phyloP scores from a whole-genome alignment of 2,329 filamentous ascomycete species.

The Aspergillus calidoustus region DNA sequence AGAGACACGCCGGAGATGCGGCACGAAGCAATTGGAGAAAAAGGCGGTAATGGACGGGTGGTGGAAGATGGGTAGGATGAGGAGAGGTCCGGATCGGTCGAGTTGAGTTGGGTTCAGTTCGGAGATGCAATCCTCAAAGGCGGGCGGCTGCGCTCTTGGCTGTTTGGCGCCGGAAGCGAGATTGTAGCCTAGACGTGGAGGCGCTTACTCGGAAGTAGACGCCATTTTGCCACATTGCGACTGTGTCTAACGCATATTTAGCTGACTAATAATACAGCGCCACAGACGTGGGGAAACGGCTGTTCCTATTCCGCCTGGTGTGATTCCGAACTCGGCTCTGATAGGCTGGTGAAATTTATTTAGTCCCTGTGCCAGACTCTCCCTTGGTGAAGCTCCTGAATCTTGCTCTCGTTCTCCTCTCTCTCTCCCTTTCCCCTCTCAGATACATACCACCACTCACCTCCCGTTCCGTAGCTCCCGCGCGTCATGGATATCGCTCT shows the following conservation, averaged over 20 bases:
- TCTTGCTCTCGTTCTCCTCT: not conserved
- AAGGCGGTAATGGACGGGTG: constrained; percentile 5
- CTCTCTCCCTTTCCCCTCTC: constrained; percentile 1
- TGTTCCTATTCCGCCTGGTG: constrained; percentile 39
- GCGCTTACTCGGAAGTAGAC: constrained; percentile 7
- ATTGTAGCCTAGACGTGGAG: constrained; percentile 32
- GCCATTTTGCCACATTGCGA: not conserved
- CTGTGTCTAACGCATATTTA: not conserved
- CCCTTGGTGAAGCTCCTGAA: not conserved
- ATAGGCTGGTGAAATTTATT: constrained; percentile 19
- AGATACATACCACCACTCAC: constrained; percentile 1
- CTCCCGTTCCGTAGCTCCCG: constrained; percentile 1
- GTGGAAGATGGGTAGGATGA: constrained; percentile 7
- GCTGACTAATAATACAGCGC: not conserved
- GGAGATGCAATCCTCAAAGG: constrained; percentile 7
- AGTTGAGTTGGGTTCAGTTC: constrained; percentile 21
- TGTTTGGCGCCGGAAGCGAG: constrained; percentile 42
- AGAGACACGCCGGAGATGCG: not conserved
- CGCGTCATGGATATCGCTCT: constrained; percentile 84
- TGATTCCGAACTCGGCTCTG: constrained; percentile 28
- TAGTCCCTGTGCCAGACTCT: not conserved
- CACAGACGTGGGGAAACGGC: constrained; percentile 25
- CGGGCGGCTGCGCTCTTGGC: constrained; percentile 37
- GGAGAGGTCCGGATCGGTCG: constrained; percentile 15
- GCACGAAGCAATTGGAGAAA: not conserved